A percentile compares a stretch with the other conserved stretches of the same genome.
Conservation (phyloP, 2,329 filamentous ascomycete genomes). For the Juglanconis juglandina region DNA sequence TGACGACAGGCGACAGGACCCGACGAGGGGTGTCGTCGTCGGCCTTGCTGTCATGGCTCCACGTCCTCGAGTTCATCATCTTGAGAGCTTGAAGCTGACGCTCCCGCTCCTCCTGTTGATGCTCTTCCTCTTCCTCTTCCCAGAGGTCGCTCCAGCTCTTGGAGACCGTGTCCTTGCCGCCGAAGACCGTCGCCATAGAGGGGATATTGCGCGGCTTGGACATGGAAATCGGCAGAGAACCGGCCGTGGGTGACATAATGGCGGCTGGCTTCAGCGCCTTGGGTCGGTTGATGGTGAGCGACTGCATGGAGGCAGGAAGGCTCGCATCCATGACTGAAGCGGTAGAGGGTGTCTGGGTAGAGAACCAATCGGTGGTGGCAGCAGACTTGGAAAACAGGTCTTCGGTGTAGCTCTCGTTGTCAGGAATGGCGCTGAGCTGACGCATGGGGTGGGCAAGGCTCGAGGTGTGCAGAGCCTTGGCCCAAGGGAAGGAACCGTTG, state of each 20-base stretch:
- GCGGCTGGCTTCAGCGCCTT: slow-evolving; percentile 45
- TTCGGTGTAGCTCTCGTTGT: slow-evolving; percentile 75
- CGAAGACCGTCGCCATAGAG: slow-evolving; percentile 77
- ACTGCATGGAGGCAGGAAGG: slow-evolving; percentile 76
- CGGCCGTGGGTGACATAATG: slow-evolving; percentile 58
- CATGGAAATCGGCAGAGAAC: slow-evolving; percentile 75
- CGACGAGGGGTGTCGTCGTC: slow-evolving; percentile 43
- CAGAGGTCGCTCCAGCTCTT: slow-evolving; percentile 99
- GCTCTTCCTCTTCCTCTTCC: slow-evolving; percentile 84
- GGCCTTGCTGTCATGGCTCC: slow-evolving; percentile 70
- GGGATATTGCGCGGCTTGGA: slow-evolving; percentile 68
- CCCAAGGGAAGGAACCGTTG: slow-evolving; percentile 87
- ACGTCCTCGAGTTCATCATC: slow-evolving; percentile 70
- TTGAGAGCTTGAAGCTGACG: slow-evolving; percentile 59
- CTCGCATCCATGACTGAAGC: slow-evolving; percentile 82
- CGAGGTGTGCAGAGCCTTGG: slow-evolving; percentile 78
- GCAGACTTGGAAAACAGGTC: slow-evolving; percentile 82
- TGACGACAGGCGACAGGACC: slow-evolving; percentile 39
- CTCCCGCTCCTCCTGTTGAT: slow-evolving; percentile 61
- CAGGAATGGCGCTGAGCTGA: slow-evolving; percentile 82
- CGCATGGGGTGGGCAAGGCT: slow-evolving; percentile 64
- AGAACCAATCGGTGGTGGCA: slow-evolving; percentile 70
- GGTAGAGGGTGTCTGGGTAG: slow-evolving; percentile 71
- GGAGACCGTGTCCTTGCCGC: slow-evolving; percentile 74
- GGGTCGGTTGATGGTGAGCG: slow-evolving; percentile 55